Evolutionary conservation across 768 basidiomycete species (phyloP).

Genomic region (Boletus subparvulus): DNA sequence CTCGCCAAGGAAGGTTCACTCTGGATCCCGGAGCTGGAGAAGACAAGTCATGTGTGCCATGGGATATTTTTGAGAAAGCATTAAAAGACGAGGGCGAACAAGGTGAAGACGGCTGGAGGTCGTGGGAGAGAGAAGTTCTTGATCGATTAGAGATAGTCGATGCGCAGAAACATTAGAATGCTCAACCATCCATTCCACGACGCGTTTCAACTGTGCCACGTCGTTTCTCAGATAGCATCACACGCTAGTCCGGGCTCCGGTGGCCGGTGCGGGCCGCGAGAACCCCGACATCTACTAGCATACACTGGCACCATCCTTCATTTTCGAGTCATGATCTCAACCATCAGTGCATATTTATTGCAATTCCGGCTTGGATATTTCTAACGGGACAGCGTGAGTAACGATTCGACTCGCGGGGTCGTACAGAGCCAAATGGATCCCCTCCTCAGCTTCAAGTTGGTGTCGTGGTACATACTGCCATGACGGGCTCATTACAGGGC

Average conservation of each 20-base stretch:
- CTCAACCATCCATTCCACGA: not conserved
- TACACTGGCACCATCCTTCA: too few species aligned
- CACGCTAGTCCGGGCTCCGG: not conserved
- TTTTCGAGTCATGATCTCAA: not conserved
- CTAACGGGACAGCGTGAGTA: not conserved
- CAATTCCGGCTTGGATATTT: not conserved
- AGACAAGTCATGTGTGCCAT: conserved; percentile 67
- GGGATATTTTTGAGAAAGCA: conserved; percentile 71
- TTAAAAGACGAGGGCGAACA: conserved; percentile 48
- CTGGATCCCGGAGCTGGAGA: conserved; percentile 49
- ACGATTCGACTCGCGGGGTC: not conserved
- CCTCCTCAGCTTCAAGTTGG: not conserved
- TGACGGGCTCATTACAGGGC: not conserved
- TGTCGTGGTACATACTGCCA: not conserved
- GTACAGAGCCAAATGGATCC: not conserved
- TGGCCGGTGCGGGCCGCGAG: not conserved
- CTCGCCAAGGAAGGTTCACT: conserved; percentile 83
- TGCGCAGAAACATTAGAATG: conserved; percentile 12
- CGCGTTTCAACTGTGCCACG: not conserved
- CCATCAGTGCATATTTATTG: not conserved
- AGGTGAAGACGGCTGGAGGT: conserved; percentile 65
- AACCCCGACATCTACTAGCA: not conserved
- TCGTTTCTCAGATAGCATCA: not conserved
- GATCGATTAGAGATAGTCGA: conserved; percentile 62
- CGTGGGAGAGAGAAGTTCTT: conserved; percentile 85